These are phyloP conservation scores for Cyclocybe aegerita DNA, from an alignment of 768 basidiomycete genomes.

Conservation along the genomic window DNA sequence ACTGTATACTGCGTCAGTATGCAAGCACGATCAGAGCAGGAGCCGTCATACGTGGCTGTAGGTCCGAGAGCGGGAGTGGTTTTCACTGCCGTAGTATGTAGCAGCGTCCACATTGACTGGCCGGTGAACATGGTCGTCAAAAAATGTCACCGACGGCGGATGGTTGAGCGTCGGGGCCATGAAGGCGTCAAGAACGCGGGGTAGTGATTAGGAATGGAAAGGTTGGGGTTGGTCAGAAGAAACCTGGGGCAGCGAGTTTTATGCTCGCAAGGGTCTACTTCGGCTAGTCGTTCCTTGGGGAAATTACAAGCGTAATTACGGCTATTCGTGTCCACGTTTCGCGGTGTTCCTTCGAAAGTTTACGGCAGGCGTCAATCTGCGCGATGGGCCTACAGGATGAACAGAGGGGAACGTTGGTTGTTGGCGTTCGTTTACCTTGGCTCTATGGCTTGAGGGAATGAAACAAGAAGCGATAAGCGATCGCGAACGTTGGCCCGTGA, in stretches of 20 bases:
- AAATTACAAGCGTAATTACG: background rate
- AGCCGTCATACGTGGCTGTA: slow-evolving; percentile 74
- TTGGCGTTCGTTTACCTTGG: too few relatives aligned
- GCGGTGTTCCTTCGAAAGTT: too few relatives aligned
- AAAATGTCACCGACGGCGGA: slow-evolving; percentile 62
- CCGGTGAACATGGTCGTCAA: slow-evolving; percentile 55
- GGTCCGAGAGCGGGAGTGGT: slow-evolving; percentile 79
- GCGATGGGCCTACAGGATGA: too few relatives aligned
- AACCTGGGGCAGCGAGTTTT: slow-evolving; percentile 10
- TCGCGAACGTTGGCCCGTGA: too few relatives aligned
- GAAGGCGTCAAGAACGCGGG: slow-evolving; percentile 11
- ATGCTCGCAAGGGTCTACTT: slow-evolving; percentile 11
- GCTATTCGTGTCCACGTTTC: too few relatives aligned
- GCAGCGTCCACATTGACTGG: slow-evolving; percentile 67
- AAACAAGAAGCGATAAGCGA: too few relatives aligned
- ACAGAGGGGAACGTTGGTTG: too few relatives aligned
- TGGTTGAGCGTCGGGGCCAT: slow-evolving; percentile 72
- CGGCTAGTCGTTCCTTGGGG: slow-evolving; percentile 11
- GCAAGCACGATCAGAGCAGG: slow-evolving; percentile 7
- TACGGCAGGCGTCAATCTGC: too few relatives aligned
- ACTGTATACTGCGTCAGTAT: slow-evolving; percentile 36
- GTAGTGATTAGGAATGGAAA: background rate
- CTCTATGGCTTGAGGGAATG: too few relatives aligned
- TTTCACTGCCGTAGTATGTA: slow-evolving; percentile 83
- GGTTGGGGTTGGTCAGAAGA: slow-evolving; percentile 5